These are phyloP conservation scores for Rhipidocladum racemiflorum DNA, from an alignment of 176 grass and related monocot genomes.

Conservation along the genomic window DNA sequence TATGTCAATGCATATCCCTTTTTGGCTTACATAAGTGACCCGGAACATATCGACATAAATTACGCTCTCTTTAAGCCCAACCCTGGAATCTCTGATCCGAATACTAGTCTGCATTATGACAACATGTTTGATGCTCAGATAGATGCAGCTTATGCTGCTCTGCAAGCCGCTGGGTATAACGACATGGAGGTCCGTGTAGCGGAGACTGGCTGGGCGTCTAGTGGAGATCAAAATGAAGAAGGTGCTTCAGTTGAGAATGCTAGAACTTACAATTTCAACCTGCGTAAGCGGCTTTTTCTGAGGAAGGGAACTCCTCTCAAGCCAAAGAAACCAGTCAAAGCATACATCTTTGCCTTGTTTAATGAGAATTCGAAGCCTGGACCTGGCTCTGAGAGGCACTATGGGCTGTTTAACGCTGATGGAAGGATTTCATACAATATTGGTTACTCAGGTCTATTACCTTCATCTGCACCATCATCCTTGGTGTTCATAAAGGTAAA, in stretches of 20 bases:
- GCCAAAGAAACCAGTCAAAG: conserved; percentile 72
- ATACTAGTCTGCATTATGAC: conserved; percentile 85
- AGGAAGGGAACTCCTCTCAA: conserved; percentile 92
- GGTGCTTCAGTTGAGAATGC: conserved; percentile 80
- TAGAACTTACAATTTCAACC: conserved; percentile 91
- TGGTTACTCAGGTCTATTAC: conserved; percentile 58
- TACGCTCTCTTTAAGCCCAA: conserved; percentile 93
- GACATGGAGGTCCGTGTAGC: conserved; percentile 90
- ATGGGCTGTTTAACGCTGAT: conserved; percentile 85
- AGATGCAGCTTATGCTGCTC: conserved; percentile 92
- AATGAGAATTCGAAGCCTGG: conserved; percentile 84
- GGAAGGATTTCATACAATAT: conserved; percentile 96
- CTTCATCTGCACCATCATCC: conserved; percentile 60
- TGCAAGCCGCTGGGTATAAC: conserved; percentile 72
- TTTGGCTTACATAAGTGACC: conserved; percentile 86
- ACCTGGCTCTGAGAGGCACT: conserved; percentile 76
- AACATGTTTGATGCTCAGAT: conserved; percentile 99
- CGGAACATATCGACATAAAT: conserved; percentile 81
- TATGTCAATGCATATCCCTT: conserved; percentile 95
- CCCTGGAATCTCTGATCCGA: conserved; percentile 66
- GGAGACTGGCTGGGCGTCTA: conserved; percentile 96
- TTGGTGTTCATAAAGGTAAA: conserved; percentile 62
- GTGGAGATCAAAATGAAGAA: conserved; percentile 68
- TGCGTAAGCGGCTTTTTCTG: conserved; percentile 79
- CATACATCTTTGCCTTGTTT: conserved; percentile 95